Evolutionary conservation across 2,329 filamentous ascomycete genomes (phyloP).

Genomic region (Chaetomium olivaceum): DNA sequence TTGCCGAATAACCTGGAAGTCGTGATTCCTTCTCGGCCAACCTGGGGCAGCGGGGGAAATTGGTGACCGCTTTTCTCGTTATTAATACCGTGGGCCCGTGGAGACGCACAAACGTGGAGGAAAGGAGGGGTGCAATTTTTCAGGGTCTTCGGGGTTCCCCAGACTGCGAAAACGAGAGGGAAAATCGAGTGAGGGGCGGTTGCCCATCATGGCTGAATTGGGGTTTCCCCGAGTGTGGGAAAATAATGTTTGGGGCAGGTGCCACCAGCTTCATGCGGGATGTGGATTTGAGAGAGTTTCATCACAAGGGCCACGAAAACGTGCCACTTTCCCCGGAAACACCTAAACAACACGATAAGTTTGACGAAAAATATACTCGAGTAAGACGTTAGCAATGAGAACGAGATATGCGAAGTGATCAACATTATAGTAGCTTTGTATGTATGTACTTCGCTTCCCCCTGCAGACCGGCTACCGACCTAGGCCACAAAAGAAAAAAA

Average conservation of each 20-base stretch:
- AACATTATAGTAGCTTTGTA: not conserved
- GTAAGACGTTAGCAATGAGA: not conserved
- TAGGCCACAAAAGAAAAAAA: not conserved
- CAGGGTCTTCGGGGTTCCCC: slow-evolving; percentile 10
- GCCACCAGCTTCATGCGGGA: slow-evolving; percentile 1
- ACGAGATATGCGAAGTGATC: not conserved
- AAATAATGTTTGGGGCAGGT: slow-evolving; percentile 1
- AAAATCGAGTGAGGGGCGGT: not conserved
- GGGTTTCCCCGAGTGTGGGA: slow-evolving; percentile 3
- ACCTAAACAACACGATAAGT: not conserved
- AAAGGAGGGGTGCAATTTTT: slow-evolving; percentile 2
- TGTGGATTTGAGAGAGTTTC: not conserved
- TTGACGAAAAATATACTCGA: not conserved
- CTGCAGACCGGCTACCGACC: not conserved
- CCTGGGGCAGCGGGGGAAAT: not conserved
- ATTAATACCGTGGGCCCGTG: slow-evolving; percentile 3
- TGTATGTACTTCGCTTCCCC: not conserved
- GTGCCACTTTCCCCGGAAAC: not conserved
- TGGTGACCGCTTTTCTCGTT: slow-evolving; percentile 5
- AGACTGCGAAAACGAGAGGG: not conserved
- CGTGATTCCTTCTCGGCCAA: not conserved
- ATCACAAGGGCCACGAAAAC: not conserved
- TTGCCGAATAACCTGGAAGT: not conserved
- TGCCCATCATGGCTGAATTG: slow-evolving; percentile 2
- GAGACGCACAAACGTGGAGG: slow-evolving; percentile 3